These are phyloP conservation scores for Xylaria digitata DNA, from an alignment of 2,329 filamentous ascomycete species.

Conservation along the genomic window DNA sequence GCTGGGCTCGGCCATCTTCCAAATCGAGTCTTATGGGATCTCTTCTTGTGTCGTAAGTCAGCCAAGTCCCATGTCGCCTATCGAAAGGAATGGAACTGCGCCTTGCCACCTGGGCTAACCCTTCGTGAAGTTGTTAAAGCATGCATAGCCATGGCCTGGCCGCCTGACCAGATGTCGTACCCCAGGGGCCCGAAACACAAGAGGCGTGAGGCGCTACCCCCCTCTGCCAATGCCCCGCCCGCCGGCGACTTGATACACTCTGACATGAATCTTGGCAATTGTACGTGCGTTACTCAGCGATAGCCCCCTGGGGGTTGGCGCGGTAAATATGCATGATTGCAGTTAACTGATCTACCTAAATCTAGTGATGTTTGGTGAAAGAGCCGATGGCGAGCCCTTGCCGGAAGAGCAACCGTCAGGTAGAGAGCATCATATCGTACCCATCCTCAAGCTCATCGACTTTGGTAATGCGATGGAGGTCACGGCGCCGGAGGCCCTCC, in stretches of 20 bases:
- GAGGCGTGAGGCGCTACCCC: not conserved
- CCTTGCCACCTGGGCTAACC: not conserved
- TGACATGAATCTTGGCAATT: constrained; percentile 10
- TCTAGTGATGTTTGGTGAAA: constrained; percentile 13
- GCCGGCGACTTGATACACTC: not conserved
- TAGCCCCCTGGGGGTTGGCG: no score
- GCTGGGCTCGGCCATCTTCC: constrained; percentile 1
- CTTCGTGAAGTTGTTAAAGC: constrained; percentile 9
- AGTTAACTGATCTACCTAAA: not conserved
- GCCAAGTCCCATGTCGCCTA: not conserved
- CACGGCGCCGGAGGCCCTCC: not conserved
- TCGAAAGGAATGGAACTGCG: not conserved
- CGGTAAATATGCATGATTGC: not conserved
- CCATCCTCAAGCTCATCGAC: constrained; percentile 10
- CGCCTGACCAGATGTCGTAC: not conserved
- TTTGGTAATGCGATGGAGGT: not conserved
- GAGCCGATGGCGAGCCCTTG: no score
- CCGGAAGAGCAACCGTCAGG: not conserved
- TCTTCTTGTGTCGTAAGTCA: constrained; percentile 13
- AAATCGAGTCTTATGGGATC: constrained; percentile 3
- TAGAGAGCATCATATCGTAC: constrained; percentile 1
- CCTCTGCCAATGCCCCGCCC: not conserved
- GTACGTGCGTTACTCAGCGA: not conserved
- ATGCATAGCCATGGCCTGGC: not conserved
- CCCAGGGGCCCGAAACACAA: not conserved